Evolutionary conservation across 1,139 yeast species (phyloP).

Genomic region (Suhomyces yuchorum): DNA sequence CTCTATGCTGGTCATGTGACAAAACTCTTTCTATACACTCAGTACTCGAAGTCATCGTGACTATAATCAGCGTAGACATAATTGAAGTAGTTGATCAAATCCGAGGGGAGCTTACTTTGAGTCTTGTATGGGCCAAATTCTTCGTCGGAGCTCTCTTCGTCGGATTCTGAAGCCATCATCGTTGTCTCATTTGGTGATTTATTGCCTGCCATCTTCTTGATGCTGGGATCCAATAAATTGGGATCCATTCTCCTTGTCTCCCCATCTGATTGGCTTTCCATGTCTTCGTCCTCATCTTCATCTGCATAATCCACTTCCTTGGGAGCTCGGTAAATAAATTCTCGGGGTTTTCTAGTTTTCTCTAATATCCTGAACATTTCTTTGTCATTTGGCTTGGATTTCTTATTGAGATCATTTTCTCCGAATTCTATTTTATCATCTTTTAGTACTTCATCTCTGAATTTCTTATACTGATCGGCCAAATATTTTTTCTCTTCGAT

Average conservation of each 20-base stretch:
- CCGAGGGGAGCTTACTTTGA: conserved; percentile 7
- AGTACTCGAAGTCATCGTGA: conserved; percentile 4
- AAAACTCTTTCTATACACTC: neutral
- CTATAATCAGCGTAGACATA: conserved; percentile 16
- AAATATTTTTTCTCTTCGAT: neutral
- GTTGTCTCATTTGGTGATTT: too few species aligned
- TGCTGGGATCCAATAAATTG: neutral
- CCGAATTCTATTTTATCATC: conserved; percentile 1
- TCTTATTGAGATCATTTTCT: neutral
- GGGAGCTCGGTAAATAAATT: neutral
- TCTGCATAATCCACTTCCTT: neutral
- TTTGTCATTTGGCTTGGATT: neutral
- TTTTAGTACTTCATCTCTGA: conserved; percentile 5
- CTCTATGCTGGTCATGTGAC: neutral
- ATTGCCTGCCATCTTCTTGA: too few species aligned
- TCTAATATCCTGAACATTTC: neutral
- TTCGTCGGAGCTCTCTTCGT: too few species aligned
- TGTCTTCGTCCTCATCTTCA: neutral
- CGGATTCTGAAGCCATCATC: too few species aligned
- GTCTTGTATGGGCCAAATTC: too few species aligned
- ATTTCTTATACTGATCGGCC: neutral
- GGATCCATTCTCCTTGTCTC: neutral
- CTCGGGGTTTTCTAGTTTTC: neutral
- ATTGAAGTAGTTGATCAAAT: conserved; percentile 13
- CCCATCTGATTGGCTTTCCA: neutral